These are phyloP conservation scores for Neurospora sp. DNA, from an alignment of 495 filamentous ascomycete species.

Conservation along the genomic window DNA sequence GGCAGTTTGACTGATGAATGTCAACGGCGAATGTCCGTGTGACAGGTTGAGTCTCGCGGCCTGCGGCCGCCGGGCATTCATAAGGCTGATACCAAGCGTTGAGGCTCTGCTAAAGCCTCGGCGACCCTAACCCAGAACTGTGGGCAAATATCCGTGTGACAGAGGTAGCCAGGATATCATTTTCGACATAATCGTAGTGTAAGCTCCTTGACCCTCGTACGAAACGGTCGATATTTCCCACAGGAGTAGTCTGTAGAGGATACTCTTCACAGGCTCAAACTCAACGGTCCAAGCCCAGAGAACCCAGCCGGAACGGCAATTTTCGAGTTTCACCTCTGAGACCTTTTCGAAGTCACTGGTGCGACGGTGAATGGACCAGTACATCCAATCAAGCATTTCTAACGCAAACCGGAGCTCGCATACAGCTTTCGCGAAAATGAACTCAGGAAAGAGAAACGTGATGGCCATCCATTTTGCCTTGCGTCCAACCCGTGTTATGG, in stretches of 20 bases:
- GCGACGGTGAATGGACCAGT: no score
- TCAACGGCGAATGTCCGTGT: no score
- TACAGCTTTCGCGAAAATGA: not conserved
- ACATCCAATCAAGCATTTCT: not conserved
- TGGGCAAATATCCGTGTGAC: no score
- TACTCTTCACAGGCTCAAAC: not conserved
- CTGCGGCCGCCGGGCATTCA: no score
- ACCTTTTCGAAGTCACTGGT: not conserved
- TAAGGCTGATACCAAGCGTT: no score
- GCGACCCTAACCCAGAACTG: no score
- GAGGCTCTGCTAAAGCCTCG: no score
- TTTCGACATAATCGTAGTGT: no score
- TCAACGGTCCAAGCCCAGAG: not conserved
- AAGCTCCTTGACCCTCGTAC: no score
- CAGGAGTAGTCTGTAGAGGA: not conserved
- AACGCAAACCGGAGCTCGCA: not conserved
- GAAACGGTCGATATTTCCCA: not conserved
- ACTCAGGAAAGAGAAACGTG: not conserved
- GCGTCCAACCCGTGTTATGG: not conserved
- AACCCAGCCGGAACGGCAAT: not conserved
- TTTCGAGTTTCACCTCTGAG: not conserved
- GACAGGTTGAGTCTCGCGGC: no score
- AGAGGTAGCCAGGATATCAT: no score
- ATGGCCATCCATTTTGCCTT: not conserved
- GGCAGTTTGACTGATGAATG: no score